These are phyloP conservation scores for Aspergillus latus DNA, from an alignment of 2,329 filamentous ascomycete genomes.

Conservation along the genomic window DNA sequence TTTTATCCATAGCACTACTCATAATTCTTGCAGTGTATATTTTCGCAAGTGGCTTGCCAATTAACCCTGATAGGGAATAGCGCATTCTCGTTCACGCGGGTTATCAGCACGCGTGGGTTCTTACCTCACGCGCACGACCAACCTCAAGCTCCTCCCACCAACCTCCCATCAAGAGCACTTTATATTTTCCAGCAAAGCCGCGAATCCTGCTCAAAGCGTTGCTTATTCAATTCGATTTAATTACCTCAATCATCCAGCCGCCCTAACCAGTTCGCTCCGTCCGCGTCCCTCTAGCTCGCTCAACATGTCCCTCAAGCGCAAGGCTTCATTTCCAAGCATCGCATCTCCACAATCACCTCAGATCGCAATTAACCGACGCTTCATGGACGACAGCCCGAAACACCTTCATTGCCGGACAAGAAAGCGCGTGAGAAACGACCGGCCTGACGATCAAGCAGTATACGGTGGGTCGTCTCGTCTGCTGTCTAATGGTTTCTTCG, in stretches of 20 bases:
- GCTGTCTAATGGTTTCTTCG: not conserved
- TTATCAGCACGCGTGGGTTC: not conserved
- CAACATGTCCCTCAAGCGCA: constrained; percentile 60
- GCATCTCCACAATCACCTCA: constrained; percentile 39
- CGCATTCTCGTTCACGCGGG: constrained; percentile 18
- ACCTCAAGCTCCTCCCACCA: constrained; percentile 14
- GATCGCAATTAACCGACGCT: constrained; percentile 24
- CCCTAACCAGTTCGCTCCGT: not conserved
- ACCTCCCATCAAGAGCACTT: constrained; percentile 10
- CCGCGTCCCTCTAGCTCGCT: not conserved
- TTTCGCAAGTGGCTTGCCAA: constrained; percentile 11
- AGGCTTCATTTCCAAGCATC: constrained; percentile 53
- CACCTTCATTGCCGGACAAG: constrained; percentile 58
- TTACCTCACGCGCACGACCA: constrained; percentile 9
- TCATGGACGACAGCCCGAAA: constrained; percentile 36
- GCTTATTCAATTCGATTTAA: not conserved
- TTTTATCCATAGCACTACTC: too few relatives aligned
- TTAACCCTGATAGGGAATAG: constrained; percentile 32
- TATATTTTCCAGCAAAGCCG: not conserved
- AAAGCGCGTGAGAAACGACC: constrained; percentile 59
- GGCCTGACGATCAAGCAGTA: constrained; percentile 56
- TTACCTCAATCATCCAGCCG: not conserved
- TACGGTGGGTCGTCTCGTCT: constrained; percentile 47
- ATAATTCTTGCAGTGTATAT: not conserved
- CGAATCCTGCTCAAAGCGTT: not conserved